phyloP scores from a whole-genome alignment of 208 protist genomes.

The Naegleria gruberi region DNA sequence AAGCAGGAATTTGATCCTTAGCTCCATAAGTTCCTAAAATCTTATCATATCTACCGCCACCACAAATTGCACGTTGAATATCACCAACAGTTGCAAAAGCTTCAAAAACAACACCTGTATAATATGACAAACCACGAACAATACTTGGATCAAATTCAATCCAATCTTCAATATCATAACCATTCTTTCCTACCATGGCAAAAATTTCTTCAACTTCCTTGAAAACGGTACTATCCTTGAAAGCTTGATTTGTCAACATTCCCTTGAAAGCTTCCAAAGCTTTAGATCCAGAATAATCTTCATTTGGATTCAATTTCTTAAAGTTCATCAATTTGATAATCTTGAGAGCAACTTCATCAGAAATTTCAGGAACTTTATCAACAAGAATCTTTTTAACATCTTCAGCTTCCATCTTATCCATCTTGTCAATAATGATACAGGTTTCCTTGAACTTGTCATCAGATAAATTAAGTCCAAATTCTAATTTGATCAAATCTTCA shows the following conservation, averaged over 20 bases:
- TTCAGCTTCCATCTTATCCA: constrained; percentile 76
- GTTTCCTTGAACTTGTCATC: constrained; percentile 69
- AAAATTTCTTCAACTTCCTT: constrained; percentile 70
- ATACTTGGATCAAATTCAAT: constrained; percentile 81
- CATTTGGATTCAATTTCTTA: not conserved
- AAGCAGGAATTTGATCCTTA: constrained; percentile 71
- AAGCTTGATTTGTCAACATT: not conserved
- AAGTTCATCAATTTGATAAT: not conserved
- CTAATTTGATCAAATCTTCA: constrained; percentile 50
- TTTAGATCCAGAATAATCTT: not conserved
- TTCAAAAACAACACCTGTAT: constrained; percentile 92
- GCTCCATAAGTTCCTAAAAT: constrained; percentile 82
- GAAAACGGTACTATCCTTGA: constrained; percentile 40
- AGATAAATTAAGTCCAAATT: constrained; percentile 59
- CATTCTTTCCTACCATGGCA: constrained; percentile 55
- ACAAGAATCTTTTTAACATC: constrained; percentile 5
- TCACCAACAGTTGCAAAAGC: constrained; percentile 71
- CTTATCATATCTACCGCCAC: constrained; percentile 87
- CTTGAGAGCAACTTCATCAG: not conserved
- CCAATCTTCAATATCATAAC: constrained; percentile 86
- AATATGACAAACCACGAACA: constrained; percentile 86
- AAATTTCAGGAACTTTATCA: not conserved
- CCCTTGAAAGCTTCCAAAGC: not conserved
- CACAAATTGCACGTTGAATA: constrained; percentile 80
- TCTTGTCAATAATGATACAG: constrained; percentile 88